Base-by-base conservation (phyloP, 2,329 filamentous ascomycete genomes). In the Aspergillus sp. region DNA sequence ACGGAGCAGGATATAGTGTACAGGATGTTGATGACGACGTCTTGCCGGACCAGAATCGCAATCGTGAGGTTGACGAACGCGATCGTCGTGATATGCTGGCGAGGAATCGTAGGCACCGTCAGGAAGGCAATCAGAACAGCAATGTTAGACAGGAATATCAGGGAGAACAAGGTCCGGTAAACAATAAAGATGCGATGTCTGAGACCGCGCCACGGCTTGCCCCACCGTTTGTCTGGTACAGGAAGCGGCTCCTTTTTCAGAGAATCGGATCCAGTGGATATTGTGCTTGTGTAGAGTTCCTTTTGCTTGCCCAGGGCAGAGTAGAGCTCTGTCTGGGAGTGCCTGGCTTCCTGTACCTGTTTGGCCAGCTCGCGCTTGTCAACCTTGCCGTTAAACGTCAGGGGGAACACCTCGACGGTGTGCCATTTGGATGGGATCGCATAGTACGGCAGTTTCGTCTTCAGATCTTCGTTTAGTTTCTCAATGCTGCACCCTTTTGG, bases 91-190 rank as follows among this genome's bases (percentile, higher is more conserved):
- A 54, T 47, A 26, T 41, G 34, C 5, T 32, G 32, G 9, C 52
- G 43, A 17, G 39, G 20, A 3, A 54, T 54, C 4, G 49, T 43
- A 3, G 52, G 43, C 2, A 54, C n/a, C 12, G 22, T 34, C 11
- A 59, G 3, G n/a, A 59, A 26, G n/a, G 54, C 49, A 24, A 61
- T 20, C 4, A 62, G 53, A 3, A 66, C 63, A 18, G 69, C 62
- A 12, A 72, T 51, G 62, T 86, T 86, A 60, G 74, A 66, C 38
- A 84, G 62, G 58, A 81, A 78, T 30, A 83, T 74, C 9, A 84
- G 50, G 42, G 80, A 80, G 69, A 86, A 85, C 8, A 86, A 78
- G 4, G 80, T 78, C 20, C 84, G 79, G 63, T 86, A 86, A 24
- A 83, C 52, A 1, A 54, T 54, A 22, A 54, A 48, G 34, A 54